Conservation (phyloP, 495 filamentous ascomycete species). For the Xylaria intraflava region DNA sequence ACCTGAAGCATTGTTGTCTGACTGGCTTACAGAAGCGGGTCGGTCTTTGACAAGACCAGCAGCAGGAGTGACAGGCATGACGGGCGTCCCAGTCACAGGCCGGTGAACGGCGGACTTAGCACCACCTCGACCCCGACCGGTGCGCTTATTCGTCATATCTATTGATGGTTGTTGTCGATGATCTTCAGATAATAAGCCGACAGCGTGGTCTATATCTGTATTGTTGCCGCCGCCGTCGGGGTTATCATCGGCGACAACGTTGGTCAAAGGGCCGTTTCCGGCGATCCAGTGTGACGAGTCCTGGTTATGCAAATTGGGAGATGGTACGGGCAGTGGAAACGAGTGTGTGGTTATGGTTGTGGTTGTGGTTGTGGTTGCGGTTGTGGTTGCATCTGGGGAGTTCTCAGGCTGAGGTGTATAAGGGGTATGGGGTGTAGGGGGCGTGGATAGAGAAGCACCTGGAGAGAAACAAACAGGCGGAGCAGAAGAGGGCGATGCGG, state of each 20-base stretch:
- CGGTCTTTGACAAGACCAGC: conserved; percentile 8
- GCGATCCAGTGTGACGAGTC: conserved; percentile 2
- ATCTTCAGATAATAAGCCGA: not conserved
- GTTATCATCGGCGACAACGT: not conserved
- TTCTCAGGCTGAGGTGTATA: not conserved
- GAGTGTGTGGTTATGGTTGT: not conserved
- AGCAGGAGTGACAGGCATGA: conserved; percentile 14
- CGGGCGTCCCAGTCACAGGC: conserved; percentile 1
- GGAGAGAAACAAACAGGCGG: not conserved
- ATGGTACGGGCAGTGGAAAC: conserved; percentile 1
- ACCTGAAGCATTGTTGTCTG: conserved; percentile 13
- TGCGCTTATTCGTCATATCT: conserved; percentile 20
- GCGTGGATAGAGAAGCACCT: not conserved
- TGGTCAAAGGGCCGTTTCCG: not conserved
- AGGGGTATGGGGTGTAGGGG: not conserved
- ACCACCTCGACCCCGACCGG: conserved; percentile 20
- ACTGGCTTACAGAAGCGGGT: conserved; percentile 6
- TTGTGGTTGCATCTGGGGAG: not conserved
- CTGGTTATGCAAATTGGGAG: not conserved
- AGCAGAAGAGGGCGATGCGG: not conserved
- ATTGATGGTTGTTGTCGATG: not conserved
- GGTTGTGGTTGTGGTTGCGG: not conserved
- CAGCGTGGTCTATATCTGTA: conserved; percentile 9
- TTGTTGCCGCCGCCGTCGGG: not conserved
- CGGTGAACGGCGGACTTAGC: conserved; percentile 4